A percentile compares a stretch with the other conserved stretches of the same genome.
Conservation (phyloP, 495 filamentous ascomycete genomes). For the Lasiosphaeriaceae sp. region DNA sequence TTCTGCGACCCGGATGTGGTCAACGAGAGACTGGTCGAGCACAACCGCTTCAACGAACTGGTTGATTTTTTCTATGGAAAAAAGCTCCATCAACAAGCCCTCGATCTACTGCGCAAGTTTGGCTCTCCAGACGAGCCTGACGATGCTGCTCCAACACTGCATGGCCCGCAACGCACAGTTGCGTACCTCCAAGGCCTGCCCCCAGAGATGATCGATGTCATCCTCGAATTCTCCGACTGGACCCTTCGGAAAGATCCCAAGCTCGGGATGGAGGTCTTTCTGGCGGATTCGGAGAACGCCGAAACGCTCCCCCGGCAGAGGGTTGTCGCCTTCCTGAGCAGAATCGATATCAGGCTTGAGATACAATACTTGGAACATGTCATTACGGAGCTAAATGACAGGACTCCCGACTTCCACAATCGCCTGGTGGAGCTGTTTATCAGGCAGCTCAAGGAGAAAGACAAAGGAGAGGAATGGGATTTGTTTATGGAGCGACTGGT, state of each 20-base stretch:
- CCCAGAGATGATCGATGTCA: slow-evolving; percentile 82
- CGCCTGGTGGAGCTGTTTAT: slow-evolving; percentile 74
- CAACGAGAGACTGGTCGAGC: slow-evolving; percentile 84
- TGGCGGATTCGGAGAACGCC: slow-evolving; percentile 91
- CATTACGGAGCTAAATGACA: slow-evolving; percentile 79
- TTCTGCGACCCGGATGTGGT: slow-evolving; percentile 96
- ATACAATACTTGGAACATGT: slow-evolving; percentile 88
- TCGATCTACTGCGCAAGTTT: slow-evolving; percentile 79
- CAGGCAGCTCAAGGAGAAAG: slow-evolving; percentile 51
- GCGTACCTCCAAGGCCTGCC: slow-evolving; percentile 87
- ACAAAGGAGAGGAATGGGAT: slow-evolving; percentile 46
- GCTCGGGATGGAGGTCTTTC: slow-evolving; percentile 91
- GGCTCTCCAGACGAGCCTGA: slow-evolving; percentile 67
- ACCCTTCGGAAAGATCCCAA: slow-evolving; percentile 67
- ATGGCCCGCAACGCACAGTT: slow-evolving; percentile 79
- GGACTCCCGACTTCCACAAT: slow-evolving; percentile 83
- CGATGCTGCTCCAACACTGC: slow-evolving; percentile 61
- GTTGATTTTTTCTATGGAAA: slow-evolving; percentile 98
- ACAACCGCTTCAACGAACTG: slow-evolving; percentile 83
- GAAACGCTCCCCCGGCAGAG: slow-evolving; percentile 76
- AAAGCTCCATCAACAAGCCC: slow-evolving; percentile 81
- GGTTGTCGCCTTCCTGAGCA: slow-evolving; percentile 70
- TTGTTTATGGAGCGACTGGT: slow-evolving; percentile 63
- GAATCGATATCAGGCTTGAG: slow-evolving; percentile 65
- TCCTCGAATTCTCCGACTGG: slow-evolving; percentile 90